These are phyloP conservation scores for Kwoniella sp. DNA, from an alignment of 768 basidiomycete genomes.

Conservation along the genomic window DNA sequence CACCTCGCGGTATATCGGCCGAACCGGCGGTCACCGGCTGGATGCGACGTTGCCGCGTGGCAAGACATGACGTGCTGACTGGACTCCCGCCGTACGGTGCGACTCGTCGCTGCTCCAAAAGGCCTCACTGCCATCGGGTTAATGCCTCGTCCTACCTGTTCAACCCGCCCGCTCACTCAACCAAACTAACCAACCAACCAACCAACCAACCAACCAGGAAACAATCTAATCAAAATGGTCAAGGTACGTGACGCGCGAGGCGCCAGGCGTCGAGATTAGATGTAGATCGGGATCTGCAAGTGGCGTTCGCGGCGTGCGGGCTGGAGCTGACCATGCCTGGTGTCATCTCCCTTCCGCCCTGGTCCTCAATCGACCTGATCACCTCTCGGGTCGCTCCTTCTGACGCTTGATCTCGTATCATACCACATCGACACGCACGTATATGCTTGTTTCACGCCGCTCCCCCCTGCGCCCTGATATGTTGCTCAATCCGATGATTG, in stretches of 20 bases:
- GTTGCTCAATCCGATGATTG: not conserved
- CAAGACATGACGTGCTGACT: too few species aligned
- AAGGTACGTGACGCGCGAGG: constrained; percentile 25
- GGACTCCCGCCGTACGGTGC: too few species aligned
- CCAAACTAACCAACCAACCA: constrained; percentile 8
- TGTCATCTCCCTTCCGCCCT: constrained; percentile 1
- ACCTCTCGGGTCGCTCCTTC: constrained; percentile 8
- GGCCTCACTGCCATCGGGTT: too few species aligned
- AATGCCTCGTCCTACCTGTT: too few species aligned
- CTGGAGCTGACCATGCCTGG: constrained; percentile 3
- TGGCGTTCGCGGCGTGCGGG: not conserved
- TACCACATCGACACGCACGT: not conserved
- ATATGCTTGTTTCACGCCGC: not conserved
- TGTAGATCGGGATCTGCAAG: too few species aligned
- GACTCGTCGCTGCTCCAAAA: too few species aligned
- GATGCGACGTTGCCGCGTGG: too few species aligned
- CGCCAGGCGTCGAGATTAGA: not conserved
- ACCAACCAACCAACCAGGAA: not conserved
- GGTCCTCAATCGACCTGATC: not conserved
- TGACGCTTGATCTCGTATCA: not conserved
- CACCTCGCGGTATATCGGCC: too few species aligned
- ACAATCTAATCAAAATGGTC: constrained; percentile 34
- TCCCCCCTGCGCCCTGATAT: not conserved
- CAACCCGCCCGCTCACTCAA: too few species aligned
- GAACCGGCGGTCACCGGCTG: too few species aligned